Conservation (phyloP, 768 basidiomycete species). For the Hydnum rufescens region DNA sequence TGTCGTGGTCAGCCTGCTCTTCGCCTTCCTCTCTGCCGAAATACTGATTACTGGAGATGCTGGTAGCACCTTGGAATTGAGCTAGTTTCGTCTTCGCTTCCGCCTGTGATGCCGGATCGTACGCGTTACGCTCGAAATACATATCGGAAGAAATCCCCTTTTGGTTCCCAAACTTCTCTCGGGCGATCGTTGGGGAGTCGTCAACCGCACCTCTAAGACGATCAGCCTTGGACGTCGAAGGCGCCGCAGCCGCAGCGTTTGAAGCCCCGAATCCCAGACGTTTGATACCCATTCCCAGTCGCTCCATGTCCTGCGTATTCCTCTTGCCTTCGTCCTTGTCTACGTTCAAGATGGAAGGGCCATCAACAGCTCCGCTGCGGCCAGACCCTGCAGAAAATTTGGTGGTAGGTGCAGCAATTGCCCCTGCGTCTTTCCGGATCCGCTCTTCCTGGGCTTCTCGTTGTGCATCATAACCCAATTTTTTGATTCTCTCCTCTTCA, state of each 20-base stretch:
- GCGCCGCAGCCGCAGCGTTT: conserved; percentile 25
- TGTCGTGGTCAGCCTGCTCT: conserved; percentile 33
- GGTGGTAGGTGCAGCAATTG: conserved; percentile 18
- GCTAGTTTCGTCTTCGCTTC: conserved; percentile 73
- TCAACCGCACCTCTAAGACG: conserved; percentile 15
- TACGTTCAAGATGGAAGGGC: background rate
- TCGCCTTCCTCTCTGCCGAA: conserved; percentile 70
- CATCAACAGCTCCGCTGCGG: conserved; percentile 12
- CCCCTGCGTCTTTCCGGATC: conserved; percentile 28
- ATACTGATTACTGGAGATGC: conserved; percentile 91
- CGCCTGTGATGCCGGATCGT: conserved; percentile 45
- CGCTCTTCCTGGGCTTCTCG: conserved; percentile 65
- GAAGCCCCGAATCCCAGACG: conserved; percentile 73
- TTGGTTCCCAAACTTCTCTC: conserved; percentile 79
- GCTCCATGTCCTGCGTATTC: conserved; percentile 31
- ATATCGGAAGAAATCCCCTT: conserved; percentile 97
- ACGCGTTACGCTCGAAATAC: conserved; percentile 82
- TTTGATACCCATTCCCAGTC: conserved; percentile 51
- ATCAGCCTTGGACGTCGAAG: conserved; percentile 3
- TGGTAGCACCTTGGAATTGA: conserved; percentile 75
- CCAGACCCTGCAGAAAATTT: conserved; percentile 10
- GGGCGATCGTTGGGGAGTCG: conserved; percentile 56
- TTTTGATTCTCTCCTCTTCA: conserved; percentile 81
- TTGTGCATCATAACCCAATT: conserved; percentile 78
- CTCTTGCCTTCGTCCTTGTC: conserved; percentile 19